Evolutionary conservation across 2,329 filamentous ascomycete genomes (phyloP), one percentile per base, ranked within the genome.

Genomic region (Claviceps humidiphila): DNA sequence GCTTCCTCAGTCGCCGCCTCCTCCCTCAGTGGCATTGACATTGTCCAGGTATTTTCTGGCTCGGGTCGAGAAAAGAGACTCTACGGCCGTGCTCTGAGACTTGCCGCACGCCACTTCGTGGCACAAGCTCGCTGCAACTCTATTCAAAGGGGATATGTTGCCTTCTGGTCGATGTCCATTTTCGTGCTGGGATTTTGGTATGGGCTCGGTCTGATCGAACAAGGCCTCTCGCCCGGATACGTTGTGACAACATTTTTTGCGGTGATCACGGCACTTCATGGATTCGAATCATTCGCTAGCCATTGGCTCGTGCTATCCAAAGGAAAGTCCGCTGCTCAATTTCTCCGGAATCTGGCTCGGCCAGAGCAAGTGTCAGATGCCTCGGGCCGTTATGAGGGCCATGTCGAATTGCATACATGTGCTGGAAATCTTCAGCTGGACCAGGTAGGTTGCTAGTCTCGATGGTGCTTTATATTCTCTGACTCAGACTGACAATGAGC

Each of bases 131-230:
- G 78, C 46, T 75, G 80, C 16, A 86, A 82, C 57, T 81, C 86
- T 0, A 63, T 82, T 3, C 89, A 95, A 61, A 81, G 87, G 61
- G 83, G 82, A 0, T 78, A 85, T 47, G 75, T 87, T 50, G 82
- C 84, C 47, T 79, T 94, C 58, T 82, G 89, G 71, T 82, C 85
- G 34, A 77, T 89, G 3, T 75, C 74, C 1, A 82, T 96, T 64
- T 96, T 97, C 58, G 84, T 94, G 0, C 78, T 89, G 53, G 90
- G 89, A 0, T 96, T 97, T 61, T 95, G 87, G 80, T 95, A 90
- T 59, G 90, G 89, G 0, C 78, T 84, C 30, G 71, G 78, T 1
- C 74, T 95, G 1, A 81, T 93, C 9, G 71, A 74, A 9, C 67
- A 76, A 1, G 81, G 80, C 1, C 69, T 80, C 13, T 74, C 71